These are phyloP conservation scores for Arthrobotrys musiformis DNA, from an alignment of 2,329 filamentous ascomycete species.

Conservation along the genomic window DNA sequence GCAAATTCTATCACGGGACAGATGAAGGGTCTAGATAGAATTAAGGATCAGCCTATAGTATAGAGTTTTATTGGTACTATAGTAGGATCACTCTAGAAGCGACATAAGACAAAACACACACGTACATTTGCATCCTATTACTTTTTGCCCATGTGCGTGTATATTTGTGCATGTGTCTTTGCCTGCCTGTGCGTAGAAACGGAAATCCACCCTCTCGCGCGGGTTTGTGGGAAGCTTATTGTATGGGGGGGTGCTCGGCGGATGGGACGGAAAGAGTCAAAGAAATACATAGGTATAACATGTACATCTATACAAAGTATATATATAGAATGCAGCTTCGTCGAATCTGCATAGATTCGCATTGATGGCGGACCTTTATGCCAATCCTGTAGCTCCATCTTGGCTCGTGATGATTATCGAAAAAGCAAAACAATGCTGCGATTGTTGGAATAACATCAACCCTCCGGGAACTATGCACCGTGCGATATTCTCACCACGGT, in stretches of 20 bases:
- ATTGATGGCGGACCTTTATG: slow-evolving; percentile 9
- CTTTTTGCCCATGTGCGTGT: not conserved
- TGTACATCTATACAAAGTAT: no score
- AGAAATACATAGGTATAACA: no score
- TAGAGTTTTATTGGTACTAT: no score
- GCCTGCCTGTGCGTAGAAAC: no score
- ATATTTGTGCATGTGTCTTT: not conserved
- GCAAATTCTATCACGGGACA: not conserved
- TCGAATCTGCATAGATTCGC: not conserved
- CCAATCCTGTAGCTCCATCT: slow-evolving; percentile 31
- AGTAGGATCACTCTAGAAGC: not conserved
- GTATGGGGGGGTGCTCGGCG: no score
- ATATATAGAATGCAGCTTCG: no score
- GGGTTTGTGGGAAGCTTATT: not conserved
- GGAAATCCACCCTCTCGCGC: not conserved
- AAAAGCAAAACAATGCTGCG: not conserved
- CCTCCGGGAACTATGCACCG: no score
- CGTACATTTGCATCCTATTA: no score
- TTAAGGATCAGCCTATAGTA: not conserved
- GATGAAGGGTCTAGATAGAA: no score
- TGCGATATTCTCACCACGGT: no score
- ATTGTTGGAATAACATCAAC: not conserved
- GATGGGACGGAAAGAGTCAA: slow-evolving; percentile 3
- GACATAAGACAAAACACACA: not conserved
- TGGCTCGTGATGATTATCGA: slow-evolving; percentile 16